Conservation (phyloP, 1,284 basidiomycete genomes). For the Rhizopogon parksii region DNA sequence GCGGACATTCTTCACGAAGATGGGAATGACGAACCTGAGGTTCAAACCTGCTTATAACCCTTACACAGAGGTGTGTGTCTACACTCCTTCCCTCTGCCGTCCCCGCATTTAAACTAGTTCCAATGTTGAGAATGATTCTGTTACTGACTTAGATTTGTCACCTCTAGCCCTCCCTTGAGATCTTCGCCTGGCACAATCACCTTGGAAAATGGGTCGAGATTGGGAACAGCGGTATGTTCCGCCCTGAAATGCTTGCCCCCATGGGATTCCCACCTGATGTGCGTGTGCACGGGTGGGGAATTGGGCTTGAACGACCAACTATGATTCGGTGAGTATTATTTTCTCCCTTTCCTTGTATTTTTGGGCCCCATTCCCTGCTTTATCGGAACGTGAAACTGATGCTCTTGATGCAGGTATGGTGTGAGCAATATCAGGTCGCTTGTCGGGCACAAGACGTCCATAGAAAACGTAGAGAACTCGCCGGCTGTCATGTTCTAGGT, state of each 20-base stretch:
- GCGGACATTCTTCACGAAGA: conserved; percentile 97
- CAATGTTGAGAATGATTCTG: conserved; percentile 2
- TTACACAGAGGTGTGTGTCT: conserved; percentile 76
- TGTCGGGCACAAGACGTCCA: conserved; percentile 94
- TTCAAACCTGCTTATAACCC: conserved; percentile 99
- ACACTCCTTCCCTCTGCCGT: neutral
- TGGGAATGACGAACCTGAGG: conserved; percentile 88
- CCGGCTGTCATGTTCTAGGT: conserved; percentile 82
- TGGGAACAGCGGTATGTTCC: conserved; percentile 97
- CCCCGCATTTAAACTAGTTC: neutral
- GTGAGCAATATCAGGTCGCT: conserved; percentile 97
- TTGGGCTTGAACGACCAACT: conserved; percentile 94
- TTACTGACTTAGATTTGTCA: neutral
- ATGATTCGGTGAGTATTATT: conserved; percentile 82
- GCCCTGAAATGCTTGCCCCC: conserved; percentile 98
- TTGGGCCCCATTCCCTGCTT: conserved; percentile 1
- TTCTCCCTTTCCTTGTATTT: neutral
- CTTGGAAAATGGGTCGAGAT: conserved; percentile 96
- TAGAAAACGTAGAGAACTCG: conserved; percentile 83
- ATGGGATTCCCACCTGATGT: conserved; percentile 99
- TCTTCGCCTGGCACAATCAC: conserved; percentile 96
- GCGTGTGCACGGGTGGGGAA: conserved; percentile 95
- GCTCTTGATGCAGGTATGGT: conserved; percentile 46
- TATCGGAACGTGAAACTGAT: conserved; percentile 1
- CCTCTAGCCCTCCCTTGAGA: conserved; percentile 89